phyloP scores from a whole-genome alignment of 2,329 filamentous ascomycete species.

The Ophiostoma triangulosporum region DNA sequence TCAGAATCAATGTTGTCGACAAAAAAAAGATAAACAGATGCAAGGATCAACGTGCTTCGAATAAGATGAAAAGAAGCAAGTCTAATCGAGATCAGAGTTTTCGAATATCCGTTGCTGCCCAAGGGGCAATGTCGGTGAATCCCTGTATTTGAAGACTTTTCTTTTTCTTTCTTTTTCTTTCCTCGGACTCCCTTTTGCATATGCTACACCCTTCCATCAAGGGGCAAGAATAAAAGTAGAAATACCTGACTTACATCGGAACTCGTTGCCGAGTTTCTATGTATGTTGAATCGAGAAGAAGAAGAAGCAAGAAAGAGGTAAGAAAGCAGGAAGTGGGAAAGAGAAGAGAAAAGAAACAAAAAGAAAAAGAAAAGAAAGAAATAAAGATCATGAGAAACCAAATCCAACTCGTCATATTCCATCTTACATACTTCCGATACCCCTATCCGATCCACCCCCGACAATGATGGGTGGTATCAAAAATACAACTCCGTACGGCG shows the following conservation, averaged over 20 bases:
- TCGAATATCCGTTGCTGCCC: not conserved
- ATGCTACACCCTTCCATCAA: not conserved
- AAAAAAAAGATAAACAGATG: too few relatives aligned
- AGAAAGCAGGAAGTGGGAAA: too few relatives aligned
- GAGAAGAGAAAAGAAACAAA: too few relatives aligned
- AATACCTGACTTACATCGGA: too few relatives aligned
- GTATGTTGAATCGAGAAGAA: too few relatives aligned
- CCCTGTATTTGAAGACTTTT: not conserved
- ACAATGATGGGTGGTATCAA: not conserved
- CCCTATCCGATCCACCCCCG: not conserved
- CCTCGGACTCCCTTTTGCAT: not conserved
- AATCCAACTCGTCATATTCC: not conserved
- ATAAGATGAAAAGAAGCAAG: too few relatives aligned
- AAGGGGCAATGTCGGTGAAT: not conserved
- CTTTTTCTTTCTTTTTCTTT: not conserved
- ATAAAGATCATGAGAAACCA: not conserved
- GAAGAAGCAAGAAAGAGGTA: too few relatives aligned
- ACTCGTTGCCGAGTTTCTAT: too few relatives aligned
- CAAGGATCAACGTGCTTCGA: too few relatives aligned
- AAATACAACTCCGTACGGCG: slow-evolving; percentile 6
- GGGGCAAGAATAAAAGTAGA: too few relatives aligned
- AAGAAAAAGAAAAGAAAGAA: not conserved
- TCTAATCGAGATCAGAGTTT: too few relatives aligned
- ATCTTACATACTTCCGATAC: not conserved
- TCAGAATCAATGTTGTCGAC: too few relatives aligned